Evolutionary conservation across 1,284 basidiomycete species (phyloP).

Genomic region (Tilletia caries): DNA sequence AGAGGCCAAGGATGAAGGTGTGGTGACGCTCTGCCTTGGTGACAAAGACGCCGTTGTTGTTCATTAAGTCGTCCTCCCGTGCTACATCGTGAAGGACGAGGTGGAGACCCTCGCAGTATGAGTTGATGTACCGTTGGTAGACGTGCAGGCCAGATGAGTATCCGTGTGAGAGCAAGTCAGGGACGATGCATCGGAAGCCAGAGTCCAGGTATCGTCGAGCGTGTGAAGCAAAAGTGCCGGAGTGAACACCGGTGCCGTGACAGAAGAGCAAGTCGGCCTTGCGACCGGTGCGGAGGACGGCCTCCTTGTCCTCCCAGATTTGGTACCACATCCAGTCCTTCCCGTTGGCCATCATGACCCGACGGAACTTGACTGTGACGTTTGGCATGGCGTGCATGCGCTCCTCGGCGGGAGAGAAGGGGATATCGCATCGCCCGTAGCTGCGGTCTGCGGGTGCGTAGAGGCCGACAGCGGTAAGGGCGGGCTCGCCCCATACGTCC

Average conservation of each 20-base stretch:
- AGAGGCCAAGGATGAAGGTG: slow-evolving; percentile 49
- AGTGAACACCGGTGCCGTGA: slow-evolving; percentile 51
- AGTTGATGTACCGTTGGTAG: slow-evolving; percentile 34
- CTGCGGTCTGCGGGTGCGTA: slow-evolving; percentile 37
- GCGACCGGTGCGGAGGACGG: slow-evolving; percentile 32
- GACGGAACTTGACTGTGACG: slow-evolving; percentile 41
- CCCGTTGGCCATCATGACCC: slow-evolving; percentile 41
- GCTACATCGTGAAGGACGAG: slow-evolving; percentile 46
- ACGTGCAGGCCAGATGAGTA: slow-evolving; percentile 49
- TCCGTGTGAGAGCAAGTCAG: slow-evolving; percentile 48
- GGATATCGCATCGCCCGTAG: slow-evolving; percentile 39
- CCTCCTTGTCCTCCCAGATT: slow-evolving; percentile 45
- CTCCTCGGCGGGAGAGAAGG: slow-evolving; percentile 48
- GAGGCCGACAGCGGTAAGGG: slow-evolving; percentile 26
- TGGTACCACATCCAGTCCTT: slow-evolving; percentile 52
- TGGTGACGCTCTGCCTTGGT: slow-evolving; percentile 36
- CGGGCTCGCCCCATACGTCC: slow-evolving; percentile 42
- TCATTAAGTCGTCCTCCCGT: slow-evolving; percentile 28
- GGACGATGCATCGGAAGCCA: slow-evolving; percentile 47
- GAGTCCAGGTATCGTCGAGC: slow-evolving; percentile 48
- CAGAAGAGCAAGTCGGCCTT: slow-evolving; percentile 45
- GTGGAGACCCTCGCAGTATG: slow-evolving; percentile 39
- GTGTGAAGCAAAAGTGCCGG: slow-evolving; percentile 46
- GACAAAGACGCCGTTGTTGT: slow-evolving; percentile 15
- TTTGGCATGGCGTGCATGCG: slow-evolving; percentile 46